phyloP scores from a whole-genome alignment of 1,284 basidiomycete species.

The Phellopilus nigrolimitatus region DNA sequence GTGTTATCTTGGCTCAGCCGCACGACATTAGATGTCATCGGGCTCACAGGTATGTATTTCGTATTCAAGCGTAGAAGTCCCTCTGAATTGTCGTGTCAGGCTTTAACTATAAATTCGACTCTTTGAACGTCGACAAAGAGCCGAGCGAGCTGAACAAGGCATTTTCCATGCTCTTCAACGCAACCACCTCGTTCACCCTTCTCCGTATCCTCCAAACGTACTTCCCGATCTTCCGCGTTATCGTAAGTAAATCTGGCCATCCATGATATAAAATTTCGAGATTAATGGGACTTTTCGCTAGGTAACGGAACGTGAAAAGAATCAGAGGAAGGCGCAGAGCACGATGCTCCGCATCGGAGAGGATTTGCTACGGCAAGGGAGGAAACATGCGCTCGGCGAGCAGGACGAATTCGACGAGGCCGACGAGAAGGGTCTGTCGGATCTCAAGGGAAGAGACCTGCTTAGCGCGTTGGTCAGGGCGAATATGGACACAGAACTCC shows the following conservation, averaged over 20 bases:
- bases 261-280: background rate
- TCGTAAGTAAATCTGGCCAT: constrained; percentile 25
- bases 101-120: constrained; percentile 64
- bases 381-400: constrained; percentile 31
- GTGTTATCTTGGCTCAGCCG: constrained; percentile 37
- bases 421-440: constrained; percentile 17
- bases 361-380: constrained; percentile 38
- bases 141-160: constrained; percentile 30
- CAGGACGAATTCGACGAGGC: constrained; percentile 28
- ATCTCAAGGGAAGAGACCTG: constrained; percentile 26
- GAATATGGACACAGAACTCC: constrained; percentile 43
- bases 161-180: constrained; percentile 28
- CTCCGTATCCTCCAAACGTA: constrained; percentile 15
- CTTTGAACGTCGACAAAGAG: constrained; percentile 22
- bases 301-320: background rate
- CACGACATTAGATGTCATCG: constrained; percentile 46
- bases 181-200: constrained; percentile 4
- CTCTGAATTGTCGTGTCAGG: constrained; percentile 30
- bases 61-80: background rate
- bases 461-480: constrained; percentile 38
- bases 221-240: constrained; percentile 22
- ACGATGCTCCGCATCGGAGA: constrained; percentile 34
- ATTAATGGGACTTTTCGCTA: background rate
- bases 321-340: constrained; percentile 24
- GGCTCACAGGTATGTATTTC: constrained; percentile 33